Evolutionary conservation across 1,284 basidiomycete species (phyloP).

Genomic region (Puccinia triticina): DNA sequence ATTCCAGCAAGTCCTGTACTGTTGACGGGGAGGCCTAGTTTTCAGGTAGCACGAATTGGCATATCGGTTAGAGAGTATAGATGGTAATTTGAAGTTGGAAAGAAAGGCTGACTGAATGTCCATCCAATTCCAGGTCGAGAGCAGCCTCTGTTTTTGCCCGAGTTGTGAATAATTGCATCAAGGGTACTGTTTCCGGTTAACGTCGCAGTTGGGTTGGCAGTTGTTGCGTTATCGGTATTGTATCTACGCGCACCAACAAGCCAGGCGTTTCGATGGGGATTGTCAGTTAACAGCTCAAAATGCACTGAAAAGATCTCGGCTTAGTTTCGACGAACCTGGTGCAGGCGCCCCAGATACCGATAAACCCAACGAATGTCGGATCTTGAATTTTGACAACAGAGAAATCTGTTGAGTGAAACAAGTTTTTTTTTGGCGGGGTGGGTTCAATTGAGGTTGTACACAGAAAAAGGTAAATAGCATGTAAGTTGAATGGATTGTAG

Average conservation of each 20-base stretch:
- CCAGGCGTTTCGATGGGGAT: not conserved
- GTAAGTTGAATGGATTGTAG: not conserved
- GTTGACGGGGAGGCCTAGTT: conserved; percentile 38
- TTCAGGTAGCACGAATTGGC: not conserved
- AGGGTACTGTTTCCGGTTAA: conserved; percentile 35
- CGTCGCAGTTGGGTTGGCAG: conserved; percentile 37
- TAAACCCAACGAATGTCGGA: conserved; percentile 22
- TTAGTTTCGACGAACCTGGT: conserved; percentile 12
- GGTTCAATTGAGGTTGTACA: not conserved
- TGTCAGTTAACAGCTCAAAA: not conserved
- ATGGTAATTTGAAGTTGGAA: not conserved
- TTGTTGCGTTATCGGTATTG: conserved; percentile 34
- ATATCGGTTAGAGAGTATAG: not conserved
- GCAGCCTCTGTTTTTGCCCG: conserved; percentile 29
- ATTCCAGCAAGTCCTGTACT: conserved; percentile 40
- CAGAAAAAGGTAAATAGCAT: not conserved
- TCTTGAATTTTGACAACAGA: conserved; percentile 23
- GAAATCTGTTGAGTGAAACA: conserved; percentile 13
- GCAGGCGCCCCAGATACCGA: conserved; percentile 47
- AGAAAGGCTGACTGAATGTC: conserved; percentile 41
- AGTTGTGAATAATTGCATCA: conserved; percentile 33
- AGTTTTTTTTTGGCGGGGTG: not conserved
- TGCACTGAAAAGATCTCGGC: not conserved
- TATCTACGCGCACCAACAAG: not conserved
- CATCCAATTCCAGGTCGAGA: conserved; percentile 35